Evolutionary conservation across 73 alveolate species (phyloP).

Genomic region (Tetrahymena elliotti): DNA sequence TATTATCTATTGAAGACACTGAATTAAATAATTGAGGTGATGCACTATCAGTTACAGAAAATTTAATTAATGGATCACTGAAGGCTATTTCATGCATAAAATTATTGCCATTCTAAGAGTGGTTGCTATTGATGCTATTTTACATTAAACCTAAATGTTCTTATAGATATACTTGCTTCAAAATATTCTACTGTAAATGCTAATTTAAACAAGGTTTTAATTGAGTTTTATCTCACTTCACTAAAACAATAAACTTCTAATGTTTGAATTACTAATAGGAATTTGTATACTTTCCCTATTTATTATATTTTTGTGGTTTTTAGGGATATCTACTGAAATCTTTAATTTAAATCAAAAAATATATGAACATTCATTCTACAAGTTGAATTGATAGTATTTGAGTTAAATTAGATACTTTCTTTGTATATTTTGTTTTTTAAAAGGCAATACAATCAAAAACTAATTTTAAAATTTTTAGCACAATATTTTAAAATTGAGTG

Average conservation of each 20-base stretch:
- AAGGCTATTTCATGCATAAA: neutral
- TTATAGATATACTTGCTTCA: neutral
- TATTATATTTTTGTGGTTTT: neutral
- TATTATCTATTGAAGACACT: neutral
- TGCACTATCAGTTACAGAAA: neutral
- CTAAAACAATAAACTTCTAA: neutral
- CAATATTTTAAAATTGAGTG: too few relatives aligned
- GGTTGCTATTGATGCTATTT: neutral
- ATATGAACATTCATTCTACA: neutral
- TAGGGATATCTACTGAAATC: neutral
- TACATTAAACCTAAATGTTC: neutral
- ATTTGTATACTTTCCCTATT: neutral
- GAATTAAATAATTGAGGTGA: neutral
- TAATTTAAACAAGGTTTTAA: too few relatives aligned
- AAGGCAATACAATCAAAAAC: neutral
- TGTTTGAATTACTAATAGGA: neutral
- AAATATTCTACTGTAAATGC: neutral
- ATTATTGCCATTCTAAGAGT: neutral
- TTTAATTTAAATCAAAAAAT: neutral
- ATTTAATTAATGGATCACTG: neutral
- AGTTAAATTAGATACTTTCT: neutral
- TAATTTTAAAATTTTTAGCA: neutral
- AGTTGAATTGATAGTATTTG: neutral
- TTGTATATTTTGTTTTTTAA: neutral
- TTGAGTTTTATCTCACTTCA: neutral